Base-by-base conservation (phyloP, 176 grass and related monocot genomes). In the Avena sativa region DNA sequence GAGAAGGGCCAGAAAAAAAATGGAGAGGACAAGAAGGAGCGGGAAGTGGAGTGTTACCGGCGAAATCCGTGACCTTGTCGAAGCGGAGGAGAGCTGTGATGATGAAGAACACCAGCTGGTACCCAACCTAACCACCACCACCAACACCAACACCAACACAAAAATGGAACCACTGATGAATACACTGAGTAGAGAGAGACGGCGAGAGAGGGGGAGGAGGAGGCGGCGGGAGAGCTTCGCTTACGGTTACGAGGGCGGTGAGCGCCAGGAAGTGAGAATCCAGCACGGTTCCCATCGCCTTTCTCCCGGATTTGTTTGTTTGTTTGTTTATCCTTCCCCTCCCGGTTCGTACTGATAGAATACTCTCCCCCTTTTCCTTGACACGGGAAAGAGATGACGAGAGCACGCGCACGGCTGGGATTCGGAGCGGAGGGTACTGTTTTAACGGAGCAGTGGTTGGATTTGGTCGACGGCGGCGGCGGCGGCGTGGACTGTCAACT, bases 51-150 rank as follows among this genome's bases (percentile, higher is more conserved):
- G 52, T 9, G 58, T 80, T 90, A 98, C 96, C 96, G 3, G 96
- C 96, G 82, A 98, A 98, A 91, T 98, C 96, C 8, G 96, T 98
- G 87, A 98, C 92, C 58, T 96, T 98, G 68, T 98, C 96, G 74
- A 98, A 89, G 62, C 79, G 91, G 71, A 96, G 92, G 63, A 98
- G 88, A n/a, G 93, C 96, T 0, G 96, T 96, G 87, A 98, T 51
- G 61, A 98, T 71, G 93, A 98, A 98, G 92, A 98, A 98, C 11
- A 91, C 52, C 55, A 98, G 83, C 90, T 98, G 96, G 87, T 98
- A 98, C 47, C 90, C 96, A 5, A 93, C 93, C 96, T 98, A 85
- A 38, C 2, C 34, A 79, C 76, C 77, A 79, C 23, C 48, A 65
- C 61, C 56, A 61, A 20, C 12, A 73, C n/a, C 66, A 69, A 7